Base-by-base conservation (phyloP, 1,284 basidiomycete genomes). In the Trametes sp. region DNA sequence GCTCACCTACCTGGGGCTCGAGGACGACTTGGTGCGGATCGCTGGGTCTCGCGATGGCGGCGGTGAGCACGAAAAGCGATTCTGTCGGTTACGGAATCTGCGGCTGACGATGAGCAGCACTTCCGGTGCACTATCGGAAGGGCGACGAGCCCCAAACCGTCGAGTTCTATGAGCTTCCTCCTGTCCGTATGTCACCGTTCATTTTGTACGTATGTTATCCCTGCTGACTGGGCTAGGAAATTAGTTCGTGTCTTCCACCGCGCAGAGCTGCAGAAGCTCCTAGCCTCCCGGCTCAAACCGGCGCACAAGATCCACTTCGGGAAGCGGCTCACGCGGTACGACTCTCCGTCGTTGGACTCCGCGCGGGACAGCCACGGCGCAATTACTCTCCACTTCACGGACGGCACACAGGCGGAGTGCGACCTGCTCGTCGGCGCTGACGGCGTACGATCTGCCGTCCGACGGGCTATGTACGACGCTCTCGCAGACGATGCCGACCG, bases 361-460 rank as follows among this genome's bases (percentile, higher is more conserved):
- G 35, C 11, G 16, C 56, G 0, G 9, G 6, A 10, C 8, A 16
- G 28, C n/a, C n/a, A n/a, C n/a, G 61, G 46, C 3, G 60, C 63
- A 13, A 61, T 74, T 35, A 28, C 33, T 13, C 61, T 76, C 19
- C 44, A 62, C 13, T 83, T 84, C 66, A 67, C 68, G 21, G 78
- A 83, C 57, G 81, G 80, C 4, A 71, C 75, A 0, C 73, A 65
- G 0, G 75, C 76, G 0, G 67, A 68, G 0, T 83, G 81, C 64
- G 80, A 83, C 64, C 54, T 82, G 16, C 74, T 83, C n/a, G 70
- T 84, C 38, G 82, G 81, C 5, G 76, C 78, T 6, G 82, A 84
- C 61, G 82, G 82, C 4, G 70, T 86, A 45, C 83, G 81, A 61
- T 85, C 83, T 0, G 73, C 73, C 13, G 81, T 83, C 5, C 78